Percentiles rank a stretch among this genome's conserved stretches.
Evolutionary conservation across 2,329 filamentous ascomycete species (phyloP).

Genomic region (Shiraia bambusicola): DNA sequence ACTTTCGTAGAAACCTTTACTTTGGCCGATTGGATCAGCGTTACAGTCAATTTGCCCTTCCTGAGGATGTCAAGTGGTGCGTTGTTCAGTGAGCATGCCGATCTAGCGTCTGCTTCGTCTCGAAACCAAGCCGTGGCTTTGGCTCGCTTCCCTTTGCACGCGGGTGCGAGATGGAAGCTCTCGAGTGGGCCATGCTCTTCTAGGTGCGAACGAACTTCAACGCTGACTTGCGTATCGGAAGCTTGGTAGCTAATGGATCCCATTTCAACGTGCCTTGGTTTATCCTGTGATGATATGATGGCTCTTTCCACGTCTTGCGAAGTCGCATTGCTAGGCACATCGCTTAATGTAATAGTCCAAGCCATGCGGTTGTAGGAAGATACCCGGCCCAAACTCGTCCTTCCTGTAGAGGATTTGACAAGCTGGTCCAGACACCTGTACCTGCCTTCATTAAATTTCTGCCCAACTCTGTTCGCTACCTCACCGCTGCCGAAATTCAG

Average conservation of each 20-base stretch:
- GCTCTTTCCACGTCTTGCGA: neutral
- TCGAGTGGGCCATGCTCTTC: conserved; percentile 10
- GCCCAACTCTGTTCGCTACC: conserved; percentile 1
- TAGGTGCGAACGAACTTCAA: conserved; percentile 9
- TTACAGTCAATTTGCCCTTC: conserved; percentile 20
- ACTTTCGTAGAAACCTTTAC: neutral
- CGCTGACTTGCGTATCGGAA: conserved; percentile 10
- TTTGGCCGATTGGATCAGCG: neutral
- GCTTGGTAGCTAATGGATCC: conserved; percentile 5
- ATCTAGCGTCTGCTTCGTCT: conserved; percentile 42
- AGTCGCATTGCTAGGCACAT: neutral
- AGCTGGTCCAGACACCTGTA: neutral
- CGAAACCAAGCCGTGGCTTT: conserved; percentile 47
- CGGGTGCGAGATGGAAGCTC: conserved; percentile 7
- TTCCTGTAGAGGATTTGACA: neutral
- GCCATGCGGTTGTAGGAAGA: conserved; percentile 2
- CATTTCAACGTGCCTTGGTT: neutral
- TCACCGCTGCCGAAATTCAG: conserved; percentile 7
- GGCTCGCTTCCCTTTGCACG: conserved; percentile 14
- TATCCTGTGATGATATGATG: neutral
- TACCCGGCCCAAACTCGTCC: neutral
- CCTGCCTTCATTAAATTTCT: neutral
- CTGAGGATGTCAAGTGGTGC: conserved; percentile 33
- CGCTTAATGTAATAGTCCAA: conserved; percentile 6
- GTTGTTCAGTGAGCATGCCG: conserved; percentile 35